Base-by-base conservation (phyloP, 495 filamentous ascomycete genomes). In the Choiromyces venosus region DNA sequence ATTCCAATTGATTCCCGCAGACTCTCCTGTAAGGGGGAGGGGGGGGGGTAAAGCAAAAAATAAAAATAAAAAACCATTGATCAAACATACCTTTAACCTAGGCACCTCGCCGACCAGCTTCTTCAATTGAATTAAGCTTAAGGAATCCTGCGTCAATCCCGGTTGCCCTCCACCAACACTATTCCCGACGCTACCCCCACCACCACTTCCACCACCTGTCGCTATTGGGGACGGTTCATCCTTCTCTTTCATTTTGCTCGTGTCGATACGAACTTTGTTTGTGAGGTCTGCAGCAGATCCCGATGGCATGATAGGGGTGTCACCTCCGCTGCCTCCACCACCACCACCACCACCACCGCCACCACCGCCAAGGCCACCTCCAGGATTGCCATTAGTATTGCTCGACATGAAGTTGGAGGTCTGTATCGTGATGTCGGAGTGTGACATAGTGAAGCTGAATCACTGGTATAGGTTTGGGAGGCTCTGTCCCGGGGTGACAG, bases 71-170 rank as follows among this genome's bases (percentile, higher is more conserved):
- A 29, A 61, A 16, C 61, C 35, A 61, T 61, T 33, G 52, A 16
- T 16, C 52, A 33, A 61, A 39, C 75, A 25, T 69, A 77, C 73
- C 73, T 52, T 68, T 67, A 73, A 65, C 38, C 71, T 66, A 18
- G 71, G 71, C 42, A 65, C 76, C 69, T 96, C 91, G 69, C 89
- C 89, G 3, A 96, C 91, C 35, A 99, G 86, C 70, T 87, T 88
- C 72, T 87, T 88, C 71, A 99, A 84, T 83, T 99, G 93, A 72
- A 89, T 87, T 65, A 97, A 84, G 67, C 91, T 96, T 65, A 96
- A 85, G 21, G 92, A 97, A 82, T 95, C 93, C 71, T 78, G 79
- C 16, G 69, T 70, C 21, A 72, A 35, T 65, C 35, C 88, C 84
- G 4, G 40, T 4, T 61, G 46, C 2, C 18, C 65, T 33, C 36